Evolutionary conservation across 768 basidiomycete species (phyloP).

Genomic region (Russula dissimulans): DNA sequence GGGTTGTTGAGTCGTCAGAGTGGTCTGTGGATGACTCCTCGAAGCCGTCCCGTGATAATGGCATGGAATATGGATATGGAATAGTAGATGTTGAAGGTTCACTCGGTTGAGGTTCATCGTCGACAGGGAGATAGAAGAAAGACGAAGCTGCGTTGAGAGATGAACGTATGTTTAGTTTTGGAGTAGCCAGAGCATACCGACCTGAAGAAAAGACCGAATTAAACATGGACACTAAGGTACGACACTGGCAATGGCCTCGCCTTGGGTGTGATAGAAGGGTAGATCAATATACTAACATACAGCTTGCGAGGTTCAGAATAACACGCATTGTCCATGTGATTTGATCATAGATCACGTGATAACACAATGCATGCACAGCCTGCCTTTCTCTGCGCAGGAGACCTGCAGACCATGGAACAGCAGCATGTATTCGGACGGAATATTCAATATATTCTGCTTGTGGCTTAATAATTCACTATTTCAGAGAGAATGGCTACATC

Average conservation of each 20-base stretch:
- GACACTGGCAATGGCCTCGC: background rate
- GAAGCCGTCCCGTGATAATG: slow-evolving; percentile 24
- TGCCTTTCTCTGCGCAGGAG: too few relatives aligned
- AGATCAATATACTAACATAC: background rate
- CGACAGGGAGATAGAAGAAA: slow-evolving; percentile 56
- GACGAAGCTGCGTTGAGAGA: slow-evolving; percentile 38
- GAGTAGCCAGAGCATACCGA: background rate
- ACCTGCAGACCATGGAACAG: background rate
- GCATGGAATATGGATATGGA: slow-evolving; percentile 22
- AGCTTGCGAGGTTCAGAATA: background rate
- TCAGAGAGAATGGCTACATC: slow-evolving; percentile 10
- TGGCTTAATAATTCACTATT: slow-evolving; percentile 7
- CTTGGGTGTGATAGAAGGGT: background rate
- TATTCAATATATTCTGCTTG: background rate
- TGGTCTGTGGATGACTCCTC: slow-evolving; percentile 17
- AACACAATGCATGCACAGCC: too few relatives aligned
- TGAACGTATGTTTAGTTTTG: background rate
- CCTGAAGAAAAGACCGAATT: slow-evolving; percentile 19
- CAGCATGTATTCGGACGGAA: background rate
- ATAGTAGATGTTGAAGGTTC: slow-evolving; percentile 34
- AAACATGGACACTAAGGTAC: slow-evolving; percentile 12
- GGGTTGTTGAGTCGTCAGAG: slow-evolving; percentile 14
- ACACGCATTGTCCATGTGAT: slow-evolving; percentile 8
- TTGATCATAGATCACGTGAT: background rate
- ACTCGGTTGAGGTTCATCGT: slow-evolving; percentile 41